Percentiles rank a stretch among this genome's conserved stretches.
Conservation (phyloP, 345 rosid genomes). For the Noccaea bulbosa region DNA sequence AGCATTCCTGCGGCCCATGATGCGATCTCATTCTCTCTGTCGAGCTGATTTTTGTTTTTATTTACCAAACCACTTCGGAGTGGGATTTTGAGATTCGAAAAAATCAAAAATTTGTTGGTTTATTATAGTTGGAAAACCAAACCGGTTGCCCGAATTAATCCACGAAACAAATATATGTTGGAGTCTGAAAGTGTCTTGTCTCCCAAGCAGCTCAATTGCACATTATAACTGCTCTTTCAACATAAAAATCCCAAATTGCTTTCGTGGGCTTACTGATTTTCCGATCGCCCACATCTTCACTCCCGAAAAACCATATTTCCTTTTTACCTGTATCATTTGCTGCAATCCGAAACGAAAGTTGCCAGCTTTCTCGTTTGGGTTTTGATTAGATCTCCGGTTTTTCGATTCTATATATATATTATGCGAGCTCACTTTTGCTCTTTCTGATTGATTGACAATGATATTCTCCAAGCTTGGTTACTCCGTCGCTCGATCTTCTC, state of each 20-base stretch:
- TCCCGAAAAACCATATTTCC: not conserved
- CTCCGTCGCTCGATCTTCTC: constrained; percentile 58
- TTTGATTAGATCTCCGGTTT: constrained; percentile 33
- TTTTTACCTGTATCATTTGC: not conserved
- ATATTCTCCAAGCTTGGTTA: constrained; percentile 67
- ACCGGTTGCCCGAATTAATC: constrained; percentile 26
- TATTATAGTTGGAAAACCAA: not conserved
- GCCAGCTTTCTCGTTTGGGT: not conserved
- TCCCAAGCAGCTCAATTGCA: constrained; percentile 21
- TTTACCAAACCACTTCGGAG: not conserved
- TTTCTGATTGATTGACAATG: constrained; percentile 44
- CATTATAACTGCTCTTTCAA: not conserved
- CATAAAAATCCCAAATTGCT: constrained; percentile 17
- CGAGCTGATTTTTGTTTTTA: not conserved
- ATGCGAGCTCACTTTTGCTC: constrained; percentile 32
- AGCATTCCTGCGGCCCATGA: not conserved
- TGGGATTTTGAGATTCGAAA: not conserved
- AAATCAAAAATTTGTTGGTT: constrained; percentile 22
- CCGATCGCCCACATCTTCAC: constrained; percentile 14
- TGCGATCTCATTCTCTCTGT: not conserved
- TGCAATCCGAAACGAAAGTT: constrained; percentile 28
- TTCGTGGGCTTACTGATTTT: not conserved
- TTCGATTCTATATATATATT: constrained; percentile 8
- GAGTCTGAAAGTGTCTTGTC: constrained; percentile 34
- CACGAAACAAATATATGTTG: constrained; percentile 25